Evolutionary conservation across 2,329 filamentous ascomycete species (phyloP).

Genomic region (Calonectria naviculata): DNA sequence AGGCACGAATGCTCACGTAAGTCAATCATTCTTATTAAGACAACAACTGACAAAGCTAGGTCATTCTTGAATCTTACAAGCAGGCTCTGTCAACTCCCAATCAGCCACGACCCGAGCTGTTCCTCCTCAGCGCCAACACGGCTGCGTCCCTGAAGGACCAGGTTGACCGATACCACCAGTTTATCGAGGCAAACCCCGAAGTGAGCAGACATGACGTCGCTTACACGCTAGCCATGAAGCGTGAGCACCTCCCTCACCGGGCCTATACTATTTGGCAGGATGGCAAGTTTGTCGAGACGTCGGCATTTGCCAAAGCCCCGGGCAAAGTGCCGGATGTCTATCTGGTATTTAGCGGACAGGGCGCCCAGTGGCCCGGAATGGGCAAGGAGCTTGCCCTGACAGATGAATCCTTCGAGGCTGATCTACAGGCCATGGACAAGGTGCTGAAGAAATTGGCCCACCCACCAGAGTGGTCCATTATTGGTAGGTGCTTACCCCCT

Average conservation of each 20-base stretch:
- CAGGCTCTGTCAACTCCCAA: background rate
- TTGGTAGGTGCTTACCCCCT: background rate
- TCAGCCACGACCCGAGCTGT: background rate
- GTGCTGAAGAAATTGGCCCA: conserved; percentile 29
- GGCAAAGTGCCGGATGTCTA: background rate
- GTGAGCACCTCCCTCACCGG: conserved; percentile 5
- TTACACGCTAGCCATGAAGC: conserved; percentile 9
- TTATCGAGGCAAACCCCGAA: background rate
- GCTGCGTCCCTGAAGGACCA: background rate
- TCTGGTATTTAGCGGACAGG: conserved; percentile 47
- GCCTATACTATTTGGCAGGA: background rate
- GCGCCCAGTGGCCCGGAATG: conserved; percentile 46
- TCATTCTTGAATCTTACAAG: conserved; percentile 18
- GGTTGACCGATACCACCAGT: conserved; percentile 5
- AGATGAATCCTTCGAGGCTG: background rate
- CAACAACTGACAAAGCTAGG: conserved; percentile 1
- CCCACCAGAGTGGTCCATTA: background rate
- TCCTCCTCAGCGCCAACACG: conserved; percentile 11
- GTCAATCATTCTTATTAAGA: conserved; percentile 33
- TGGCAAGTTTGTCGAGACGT: background rate
- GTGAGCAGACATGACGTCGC: conserved; percentile 1
- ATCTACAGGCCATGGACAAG: background rate
- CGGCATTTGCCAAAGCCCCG: background rate
- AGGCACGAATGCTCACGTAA: conserved; percentile 40
- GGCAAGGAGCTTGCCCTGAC: conserved; percentile 38